Percentiles rank a stretch among this genome's conserved stretches.
phyloP scores from a whole-genome alignment of 2,329 filamentous ascomycete species.

The Proliferodiscus dingleyae region DNA sequence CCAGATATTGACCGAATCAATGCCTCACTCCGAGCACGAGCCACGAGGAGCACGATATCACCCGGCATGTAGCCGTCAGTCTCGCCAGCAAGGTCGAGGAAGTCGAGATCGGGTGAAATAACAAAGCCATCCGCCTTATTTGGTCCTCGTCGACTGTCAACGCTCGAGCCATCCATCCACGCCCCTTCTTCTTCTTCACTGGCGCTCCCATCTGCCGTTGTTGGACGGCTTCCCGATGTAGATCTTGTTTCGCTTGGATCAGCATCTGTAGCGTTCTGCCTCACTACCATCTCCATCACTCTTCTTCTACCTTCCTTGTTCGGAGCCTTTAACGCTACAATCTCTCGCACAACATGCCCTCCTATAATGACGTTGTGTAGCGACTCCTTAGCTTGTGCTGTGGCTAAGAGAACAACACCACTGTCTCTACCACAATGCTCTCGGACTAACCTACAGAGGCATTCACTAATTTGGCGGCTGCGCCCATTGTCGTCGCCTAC shows the following conservation, averaged over 20 bases:
- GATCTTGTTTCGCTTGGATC: slow-evolving; percentile 36
- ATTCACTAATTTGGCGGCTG: slow-evolving; percentile 87
- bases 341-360: slow-evolving; percentile 88
- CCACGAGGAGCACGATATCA: slow-evolving; percentile 79
- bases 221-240: slow-evolving; percentile 45
- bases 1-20: slow-evolving; percentile 73
- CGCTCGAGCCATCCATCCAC: slow-evolving; percentile 73
- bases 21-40: slow-evolving; percentile 84
- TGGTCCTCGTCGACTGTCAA: slow-evolving; percentile 42
- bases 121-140: slow-evolving; percentile 57
- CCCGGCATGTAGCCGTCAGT: slow-evolving; percentile 99
- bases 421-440: slow-evolving; percentile 79
- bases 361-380: slow-evolving; percentile 87
- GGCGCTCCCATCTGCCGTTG: slow-evolving; percentile 48
- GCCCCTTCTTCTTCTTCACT: slow-evolving; percentile 53
- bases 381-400: slow-evolving; percentile 87
- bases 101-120: slow-evolving; percentile 73
- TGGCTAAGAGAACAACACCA: slow-evolving; percentile 81
- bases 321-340: slow-evolving; percentile 82
- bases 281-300: slow-evolving; percentile 76
- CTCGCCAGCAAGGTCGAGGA: slow-evolving; percentile 86
- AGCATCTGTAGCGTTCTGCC: slow-evolving; percentile 42
- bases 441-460: slow-evolving; percentile 73
- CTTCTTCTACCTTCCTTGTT: slow-evolving; percentile 84
- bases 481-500: slow-evolving; percentile 90